phyloP scores from a whole-genome alignment of 768 basidiomycete species.

The Tricholoma sp. region DNA sequence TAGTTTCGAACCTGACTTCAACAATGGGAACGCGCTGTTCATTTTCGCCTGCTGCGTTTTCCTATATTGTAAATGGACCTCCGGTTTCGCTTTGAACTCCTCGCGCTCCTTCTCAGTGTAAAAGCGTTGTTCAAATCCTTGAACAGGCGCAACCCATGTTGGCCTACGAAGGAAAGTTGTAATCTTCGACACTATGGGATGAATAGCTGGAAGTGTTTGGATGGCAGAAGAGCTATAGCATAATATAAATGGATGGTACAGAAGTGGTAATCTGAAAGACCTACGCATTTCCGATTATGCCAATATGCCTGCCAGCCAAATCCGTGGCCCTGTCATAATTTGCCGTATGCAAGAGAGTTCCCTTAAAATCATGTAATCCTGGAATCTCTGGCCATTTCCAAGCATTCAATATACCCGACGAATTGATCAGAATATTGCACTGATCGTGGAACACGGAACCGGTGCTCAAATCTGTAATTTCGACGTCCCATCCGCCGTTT shows the following conservation, averaged over 20 bases:
- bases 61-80: conserved; percentile 36
- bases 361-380: conserved; percentile 28
- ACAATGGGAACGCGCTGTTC: conserved; percentile 28
- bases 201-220: conserved; percentile 17
- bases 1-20: conserved; percentile 25
- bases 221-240: conserved; percentile 17
- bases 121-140: conserved; percentile 23
- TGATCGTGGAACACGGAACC: conserved; percentile 14
- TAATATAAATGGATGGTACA: too few species aligned
- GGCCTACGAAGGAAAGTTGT: conserved; percentile 28
- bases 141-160: conserved; percentile 26
- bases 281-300: too few species aligned
- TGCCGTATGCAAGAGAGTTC: conserved; percentile 31
- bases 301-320: too few species aligned
- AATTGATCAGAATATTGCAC: conserved; percentile 31
- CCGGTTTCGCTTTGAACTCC: conserved; percentile 30
- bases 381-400: conserved; percentile 36
- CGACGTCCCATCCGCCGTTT: conserved; percentile 3
- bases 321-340: conserved; percentile 14
- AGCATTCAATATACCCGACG: conserved; percentile 27
- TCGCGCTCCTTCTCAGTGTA: conserved; percentile 36
- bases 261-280: too few species aligned
- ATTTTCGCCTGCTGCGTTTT: conserved; percentile 33
- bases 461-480: too few species aligned
- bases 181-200: conserved; percentile 29